These are phyloP conservation scores for Alliaria petiolata DNA, from an alignment of 345 rosid genomes.

Conservation along the genomic window DNA sequence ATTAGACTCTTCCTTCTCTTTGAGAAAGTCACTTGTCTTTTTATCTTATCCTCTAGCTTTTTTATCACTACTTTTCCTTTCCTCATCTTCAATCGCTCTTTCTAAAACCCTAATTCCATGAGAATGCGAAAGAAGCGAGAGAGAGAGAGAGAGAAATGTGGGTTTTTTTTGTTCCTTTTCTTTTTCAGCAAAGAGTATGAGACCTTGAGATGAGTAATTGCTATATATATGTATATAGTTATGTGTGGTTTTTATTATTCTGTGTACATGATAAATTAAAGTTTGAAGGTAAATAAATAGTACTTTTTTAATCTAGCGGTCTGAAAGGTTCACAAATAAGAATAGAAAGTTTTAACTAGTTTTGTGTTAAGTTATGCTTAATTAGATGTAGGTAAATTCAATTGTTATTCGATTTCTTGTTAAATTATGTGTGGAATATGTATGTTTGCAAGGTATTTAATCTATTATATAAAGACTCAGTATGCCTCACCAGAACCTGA, in stretches of 20 bases:
- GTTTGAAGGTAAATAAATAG: neutral
- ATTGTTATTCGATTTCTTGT: neutral
- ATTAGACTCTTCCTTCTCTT: constrained; percentile 59
- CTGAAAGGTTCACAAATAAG: neutral
- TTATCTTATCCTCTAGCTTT: constrained; percentile 74
- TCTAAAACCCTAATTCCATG: constrained; percentile 11
- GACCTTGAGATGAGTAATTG: constrained; percentile 5
- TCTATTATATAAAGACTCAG: too few relatives aligned
- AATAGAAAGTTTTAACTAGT: neutral
- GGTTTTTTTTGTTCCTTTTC: neutral
- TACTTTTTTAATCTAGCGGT: neutral
- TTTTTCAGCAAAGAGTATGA: neutral
- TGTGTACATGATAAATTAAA: neutral
- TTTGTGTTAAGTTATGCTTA: neutral
- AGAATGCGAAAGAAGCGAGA: neutral
- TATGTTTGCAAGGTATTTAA: neutral
- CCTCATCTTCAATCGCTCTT: constrained; percentile 41
- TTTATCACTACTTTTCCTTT: constrained; percentile 68
- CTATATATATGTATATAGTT: neutral
- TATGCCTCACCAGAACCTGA: too few relatives aligned
- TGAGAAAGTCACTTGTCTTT: constrained; percentile 69
- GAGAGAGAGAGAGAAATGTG: neutral
- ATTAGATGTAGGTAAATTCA: neutral
- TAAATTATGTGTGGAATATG: too few relatives aligned
- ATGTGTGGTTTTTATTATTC: neutral